These are phyloP conservation scores for Darksidea phi DNA, from an alignment of 495 filamentous ascomycete species.

Conservation along the genomic window DNA sequence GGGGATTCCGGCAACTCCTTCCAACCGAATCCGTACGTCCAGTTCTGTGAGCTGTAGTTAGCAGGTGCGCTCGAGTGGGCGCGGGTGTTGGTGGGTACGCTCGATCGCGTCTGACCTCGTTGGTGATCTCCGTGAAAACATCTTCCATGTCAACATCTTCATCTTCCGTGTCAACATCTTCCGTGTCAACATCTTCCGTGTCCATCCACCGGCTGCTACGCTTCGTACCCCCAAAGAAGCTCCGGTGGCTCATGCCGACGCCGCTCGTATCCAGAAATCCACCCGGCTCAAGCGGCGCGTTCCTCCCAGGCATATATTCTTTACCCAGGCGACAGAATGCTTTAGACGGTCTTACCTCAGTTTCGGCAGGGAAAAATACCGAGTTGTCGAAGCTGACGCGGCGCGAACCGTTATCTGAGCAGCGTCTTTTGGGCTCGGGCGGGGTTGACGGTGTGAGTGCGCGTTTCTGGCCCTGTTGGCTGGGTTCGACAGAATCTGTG, in stretches of 20 bases:
- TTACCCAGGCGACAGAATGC: background rate
- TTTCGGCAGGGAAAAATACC: background rate
- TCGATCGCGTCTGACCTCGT: no score
- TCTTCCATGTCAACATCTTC: background rate
- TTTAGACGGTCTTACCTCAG: background rate
- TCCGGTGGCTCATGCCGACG: background rate
- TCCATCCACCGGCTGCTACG: no score
- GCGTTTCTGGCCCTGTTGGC: background rate
- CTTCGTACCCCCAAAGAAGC: constrained; percentile 1
- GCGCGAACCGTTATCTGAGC: background rate
- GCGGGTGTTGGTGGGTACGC: no score
- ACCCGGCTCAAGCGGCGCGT: background rate
- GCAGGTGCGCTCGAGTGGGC: no score
- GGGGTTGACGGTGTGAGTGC: background rate
- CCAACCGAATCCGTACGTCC: no score
- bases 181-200: background rate
- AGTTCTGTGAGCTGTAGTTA: no score
- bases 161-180: constrained; percentile 2
- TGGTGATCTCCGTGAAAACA: no score
- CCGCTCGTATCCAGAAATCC: constrained; percentile 12
- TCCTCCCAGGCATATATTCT: background rate
- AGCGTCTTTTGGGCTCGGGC: background rate
- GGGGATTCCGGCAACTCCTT: no score
- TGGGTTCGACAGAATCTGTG: background rate
- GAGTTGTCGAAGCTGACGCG: constrained; percentile 3